Conservation (phyloP, 164 flowering plant species). For the Akebia trifoliata region DNA sequence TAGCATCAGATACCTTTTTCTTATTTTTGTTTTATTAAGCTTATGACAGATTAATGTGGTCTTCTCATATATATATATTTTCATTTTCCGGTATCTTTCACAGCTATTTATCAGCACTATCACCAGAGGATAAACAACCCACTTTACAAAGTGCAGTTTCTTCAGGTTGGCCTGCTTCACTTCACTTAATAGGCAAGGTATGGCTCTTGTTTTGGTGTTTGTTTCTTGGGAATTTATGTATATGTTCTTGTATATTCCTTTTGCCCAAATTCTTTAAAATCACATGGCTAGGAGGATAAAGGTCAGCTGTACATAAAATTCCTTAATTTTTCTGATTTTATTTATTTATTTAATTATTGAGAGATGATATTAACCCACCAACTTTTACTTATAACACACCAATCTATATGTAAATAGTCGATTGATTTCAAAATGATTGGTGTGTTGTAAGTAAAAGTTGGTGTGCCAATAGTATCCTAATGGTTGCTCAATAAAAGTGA, state of each 20-base stretch:
- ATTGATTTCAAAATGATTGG: no score
- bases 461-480: no score
- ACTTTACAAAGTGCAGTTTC: constrained; percentile 60
- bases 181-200: constrained; percentile 98
- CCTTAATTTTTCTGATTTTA: background rate
- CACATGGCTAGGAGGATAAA: background rate
- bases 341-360: no score
- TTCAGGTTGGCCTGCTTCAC: constrained; percentile 92
- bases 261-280: background rate
- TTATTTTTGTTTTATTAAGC: background rate
- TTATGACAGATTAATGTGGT: background rate
- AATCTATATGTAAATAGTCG: no score
- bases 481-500: background rate
- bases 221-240: background rate
- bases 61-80: background rate
- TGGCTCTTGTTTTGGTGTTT: background rate
- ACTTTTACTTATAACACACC: no score
- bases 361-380: no score
- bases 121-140: constrained; percentile 45
- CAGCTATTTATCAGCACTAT: constrained; percentile 84
- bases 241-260: background rate
- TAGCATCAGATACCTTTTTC: background rate
- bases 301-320: background rate
- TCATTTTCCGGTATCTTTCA: constrained; percentile 3
- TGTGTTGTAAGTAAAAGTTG: no score